Percentiles rank a stretch among this genome's conserved stretches.
Evolutionary conservation across 768 basidiomycete genomes (phyloP).

Genomic region (Nidula microcarpa): DNA sequence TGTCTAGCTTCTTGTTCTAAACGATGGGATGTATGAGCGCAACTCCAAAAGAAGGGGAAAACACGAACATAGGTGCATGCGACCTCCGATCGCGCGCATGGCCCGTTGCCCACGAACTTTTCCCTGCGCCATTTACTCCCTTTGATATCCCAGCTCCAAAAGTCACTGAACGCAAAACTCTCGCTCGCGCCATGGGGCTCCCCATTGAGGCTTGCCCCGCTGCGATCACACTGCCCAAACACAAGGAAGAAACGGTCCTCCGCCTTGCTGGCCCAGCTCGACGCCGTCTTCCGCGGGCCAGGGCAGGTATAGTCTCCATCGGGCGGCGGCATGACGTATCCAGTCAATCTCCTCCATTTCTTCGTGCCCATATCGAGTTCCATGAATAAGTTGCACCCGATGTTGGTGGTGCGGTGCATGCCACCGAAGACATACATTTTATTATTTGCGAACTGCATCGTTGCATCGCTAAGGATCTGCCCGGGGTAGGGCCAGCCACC

Average conservation of each 20-base stretch:
- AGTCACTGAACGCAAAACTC: constrained; percentile 24
- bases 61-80: constrained; percentile 24
- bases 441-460: constrained; percentile 19
- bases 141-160: constrained; percentile 32
- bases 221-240: constrained; percentile 30
- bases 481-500: constrained; percentile 18
- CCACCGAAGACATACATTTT: constrained; percentile 38
- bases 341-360: constrained; percentile 25
- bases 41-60: not conserved
- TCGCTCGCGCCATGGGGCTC: constrained; percentile 17
- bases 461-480: constrained; percentile 6
- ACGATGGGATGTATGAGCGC: not conserved
- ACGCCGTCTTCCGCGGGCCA: constrained; percentile 27
- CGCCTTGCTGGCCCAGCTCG: constrained; percentile 27
- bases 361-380: constrained; percentile 28
- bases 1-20: constrained; percentile 28
- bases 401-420: constrained; percentile 14
- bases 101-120: constrained; percentile 25
- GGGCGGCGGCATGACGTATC: constrained; percentile 11
- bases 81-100: constrained; percentile 28
- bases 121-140: constrained; percentile 25
- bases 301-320: constrained; percentile 19
- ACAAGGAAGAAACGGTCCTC: constrained; percentile 26
- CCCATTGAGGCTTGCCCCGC: constrained; percentile 15
- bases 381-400: constrained; percentile 35